A percentile compares a stretch with the other conserved stretches of the same genome.
Conservation (phyloP, 2,329 filamentous ascomycete genomes). For the Aspergillus carbonarius region DNA sequence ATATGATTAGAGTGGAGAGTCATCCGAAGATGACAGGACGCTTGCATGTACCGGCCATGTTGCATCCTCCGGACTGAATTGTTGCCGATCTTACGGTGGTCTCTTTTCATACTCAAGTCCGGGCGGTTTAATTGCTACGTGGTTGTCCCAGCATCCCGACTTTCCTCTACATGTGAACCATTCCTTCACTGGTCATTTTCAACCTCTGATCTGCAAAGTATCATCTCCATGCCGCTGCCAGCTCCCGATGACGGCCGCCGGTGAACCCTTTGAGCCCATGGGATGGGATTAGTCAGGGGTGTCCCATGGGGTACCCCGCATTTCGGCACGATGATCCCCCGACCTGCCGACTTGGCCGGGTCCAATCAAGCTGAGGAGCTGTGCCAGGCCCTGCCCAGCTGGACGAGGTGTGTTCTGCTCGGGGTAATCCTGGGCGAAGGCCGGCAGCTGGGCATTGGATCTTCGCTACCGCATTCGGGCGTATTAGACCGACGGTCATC, state of each 20-base stretch:
- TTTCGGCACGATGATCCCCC: conserved; percentile 17
- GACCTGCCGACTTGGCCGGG: not conserved
- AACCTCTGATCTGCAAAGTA: too few relatives aligned
- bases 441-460: not conserved
- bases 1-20: too few relatives aligned
- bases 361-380: not conserved
- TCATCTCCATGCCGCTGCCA: too few relatives aligned
- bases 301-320: conserved; percentile 11
- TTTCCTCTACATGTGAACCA: too few relatives aligned
- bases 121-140: too few relatives aligned
- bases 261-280: not conserved
- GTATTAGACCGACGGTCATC: not conserved
- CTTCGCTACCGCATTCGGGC: not conserved
- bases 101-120: too few relatives aligned
- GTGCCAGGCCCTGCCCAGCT: not conserved
- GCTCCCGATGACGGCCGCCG: not conserved
- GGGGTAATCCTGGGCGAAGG: not conserved
- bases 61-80: too few relatives aligned
- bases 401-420: not conserved
- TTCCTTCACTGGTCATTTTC: too few relatives aligned
- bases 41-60: too few relatives aligned
- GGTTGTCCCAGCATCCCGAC: too few relatives aligned
- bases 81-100: too few relatives aligned
- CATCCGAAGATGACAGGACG: too few relatives aligned
- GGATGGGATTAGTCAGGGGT: not conserved